Evolutionary conservation across 75 land plant genomes (phyloP).

Genomic region (Picea glauca): DNA sequence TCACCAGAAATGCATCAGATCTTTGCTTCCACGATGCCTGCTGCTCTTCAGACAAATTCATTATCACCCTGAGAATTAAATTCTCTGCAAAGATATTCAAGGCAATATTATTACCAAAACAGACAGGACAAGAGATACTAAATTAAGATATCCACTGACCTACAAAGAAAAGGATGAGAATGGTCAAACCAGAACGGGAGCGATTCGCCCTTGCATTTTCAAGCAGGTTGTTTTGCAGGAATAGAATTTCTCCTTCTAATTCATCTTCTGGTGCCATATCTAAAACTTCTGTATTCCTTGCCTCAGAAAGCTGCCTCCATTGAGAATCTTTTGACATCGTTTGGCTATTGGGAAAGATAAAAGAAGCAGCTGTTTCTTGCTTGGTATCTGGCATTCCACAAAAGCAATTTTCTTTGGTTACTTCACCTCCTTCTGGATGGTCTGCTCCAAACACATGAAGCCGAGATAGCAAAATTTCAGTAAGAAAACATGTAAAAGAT

Average conservation of each 20-base stretch:
- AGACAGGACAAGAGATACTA: background rate
- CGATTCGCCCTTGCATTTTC: constrained; percentile 45
- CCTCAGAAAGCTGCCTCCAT: constrained; percentile 35
- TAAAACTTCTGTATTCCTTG: constrained; percentile 39
- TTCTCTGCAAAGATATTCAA: constrained; percentile 56
- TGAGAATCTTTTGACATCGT: background rate
- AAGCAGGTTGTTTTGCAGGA: constrained; percentile 60
- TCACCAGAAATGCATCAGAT: constrained; percentile 61
- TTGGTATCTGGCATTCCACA: background rate
- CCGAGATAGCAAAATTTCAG: constrained; percentile 1
- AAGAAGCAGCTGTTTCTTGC: background rate
- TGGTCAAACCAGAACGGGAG: constrained; percentile 40
- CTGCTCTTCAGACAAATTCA: constrained; percentile 60
- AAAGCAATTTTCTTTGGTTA: background rate
- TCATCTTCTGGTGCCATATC: constrained; percentile 71
- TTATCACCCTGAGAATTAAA: constrained; percentile 50
- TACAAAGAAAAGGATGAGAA: background rate
- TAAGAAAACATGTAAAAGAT: background rate
- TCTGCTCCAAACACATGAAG: background rate
- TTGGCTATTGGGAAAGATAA: background rate
- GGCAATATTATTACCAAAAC: background rate
- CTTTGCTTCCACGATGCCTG: constrained; percentile 31
- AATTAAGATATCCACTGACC: background rate
- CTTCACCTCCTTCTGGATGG: background rate
- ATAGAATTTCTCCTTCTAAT: constrained; percentile 78